Percentiles rank a stretch among this genome's conserved stretches.
These are phyloP conservation scores for Hypomontagnella submonticulosa DNA, from an alignment of 495 filamentous ascomycete species.

Conservation along the genomic window DNA sequence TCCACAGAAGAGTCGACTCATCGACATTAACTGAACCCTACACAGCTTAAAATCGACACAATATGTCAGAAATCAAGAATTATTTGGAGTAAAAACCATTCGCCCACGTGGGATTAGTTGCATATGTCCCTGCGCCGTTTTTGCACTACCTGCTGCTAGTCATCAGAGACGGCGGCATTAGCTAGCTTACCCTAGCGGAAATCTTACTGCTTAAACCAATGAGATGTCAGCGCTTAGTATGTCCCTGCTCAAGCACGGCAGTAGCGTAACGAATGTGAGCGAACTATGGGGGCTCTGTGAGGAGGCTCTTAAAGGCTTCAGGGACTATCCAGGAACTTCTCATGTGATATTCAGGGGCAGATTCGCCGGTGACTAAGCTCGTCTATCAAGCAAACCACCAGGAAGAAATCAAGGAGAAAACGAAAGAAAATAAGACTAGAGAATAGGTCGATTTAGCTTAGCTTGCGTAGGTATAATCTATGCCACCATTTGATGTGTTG, in stretches of 20 bases:
- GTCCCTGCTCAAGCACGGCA: conserved; percentile 9
- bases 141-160: conserved; percentile 29
- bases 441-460: neutral
- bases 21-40: conserved; percentile 4
- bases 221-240: conserved; percentile 9
- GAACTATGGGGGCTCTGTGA: neutral
- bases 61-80: conserved; percentile 21
- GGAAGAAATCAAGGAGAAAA: neutral
- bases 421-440: neutral
- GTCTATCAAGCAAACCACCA: neutral
- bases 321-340: conserved; percentile 12
- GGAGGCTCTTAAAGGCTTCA: conserved; percentile 18
- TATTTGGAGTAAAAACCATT: conserved; percentile 12
- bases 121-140: conserved; percentile 5
- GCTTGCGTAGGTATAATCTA: too few relatives aligned
- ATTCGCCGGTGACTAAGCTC: conserved; percentile 14
- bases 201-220: conserved; percentile 12
- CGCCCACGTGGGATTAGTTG: conserved; percentile 32
- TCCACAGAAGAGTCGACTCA: conserved; percentile 13
- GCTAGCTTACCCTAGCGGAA: conserved; percentile 10
- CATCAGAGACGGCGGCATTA: conserved; percentile 29
- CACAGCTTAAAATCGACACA: neutral
- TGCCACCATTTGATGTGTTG: too few relatives aligned
- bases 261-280: conserved; percentile 12
- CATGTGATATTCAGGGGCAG: conserved; percentile 14